Evolutionary conservation across 2,329 filamentous ascomycete genomes (phyloP).

Genomic region (Venturia oleaginea): DNA sequence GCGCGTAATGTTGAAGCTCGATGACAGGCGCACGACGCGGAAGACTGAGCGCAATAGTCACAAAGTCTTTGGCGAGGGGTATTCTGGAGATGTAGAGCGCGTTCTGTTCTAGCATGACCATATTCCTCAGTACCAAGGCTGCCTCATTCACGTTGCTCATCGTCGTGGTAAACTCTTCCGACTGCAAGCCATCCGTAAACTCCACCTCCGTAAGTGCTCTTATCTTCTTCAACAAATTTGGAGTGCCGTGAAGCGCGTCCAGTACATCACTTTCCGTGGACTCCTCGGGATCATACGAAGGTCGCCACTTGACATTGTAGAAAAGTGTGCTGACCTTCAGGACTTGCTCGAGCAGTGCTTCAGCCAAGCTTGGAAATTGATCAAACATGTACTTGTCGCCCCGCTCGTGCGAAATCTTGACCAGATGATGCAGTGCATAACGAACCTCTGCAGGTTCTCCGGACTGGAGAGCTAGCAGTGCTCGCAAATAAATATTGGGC

Average conservation of each 20-base stretch:
- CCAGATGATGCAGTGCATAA: constrained; percentile 87
- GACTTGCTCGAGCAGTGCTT: constrained; percentile 77
- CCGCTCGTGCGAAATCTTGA: constrained; percentile 90
- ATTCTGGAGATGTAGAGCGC: constrained; percentile 71
- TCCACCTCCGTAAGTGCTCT: constrained; percentile 47
- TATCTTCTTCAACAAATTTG: constrained; percentile 65
- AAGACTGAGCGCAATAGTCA: constrained; percentile 73
- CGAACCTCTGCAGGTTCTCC: constrained; percentile 72
- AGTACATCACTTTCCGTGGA: constrained; percentile 45
- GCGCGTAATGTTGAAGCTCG: constrained; percentile 81
- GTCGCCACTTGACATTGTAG: constrained; percentile 72
- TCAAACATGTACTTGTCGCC: constrained; percentile 96
- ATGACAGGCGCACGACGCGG: constrained; percentile 62
- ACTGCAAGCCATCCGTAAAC: constrained; percentile 60
- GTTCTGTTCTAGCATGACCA: constrained; percentile 90
- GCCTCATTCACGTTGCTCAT: constrained; percentile 78
- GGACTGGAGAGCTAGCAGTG: constrained; percentile 73
- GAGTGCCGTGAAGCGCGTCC: constrained; percentile 58
- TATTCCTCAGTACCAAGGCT: constrained; percentile 80
- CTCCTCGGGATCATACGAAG: constrained; percentile 49
- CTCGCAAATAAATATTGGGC: constrained; percentile 85
- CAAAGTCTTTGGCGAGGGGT: constrained; percentile 65
- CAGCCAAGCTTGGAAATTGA: constrained; percentile 78
- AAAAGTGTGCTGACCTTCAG: constrained; percentile 70
- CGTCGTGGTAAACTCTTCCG: constrained; percentile 59